Percentiles rank a stretch among this genome's conserved stretches.
These are phyloP conservation scores for Epichloe brachyelytri DNA, from an alignment of 2,329 filamentous ascomycete genomes.

Conservation along the genomic window DNA sequence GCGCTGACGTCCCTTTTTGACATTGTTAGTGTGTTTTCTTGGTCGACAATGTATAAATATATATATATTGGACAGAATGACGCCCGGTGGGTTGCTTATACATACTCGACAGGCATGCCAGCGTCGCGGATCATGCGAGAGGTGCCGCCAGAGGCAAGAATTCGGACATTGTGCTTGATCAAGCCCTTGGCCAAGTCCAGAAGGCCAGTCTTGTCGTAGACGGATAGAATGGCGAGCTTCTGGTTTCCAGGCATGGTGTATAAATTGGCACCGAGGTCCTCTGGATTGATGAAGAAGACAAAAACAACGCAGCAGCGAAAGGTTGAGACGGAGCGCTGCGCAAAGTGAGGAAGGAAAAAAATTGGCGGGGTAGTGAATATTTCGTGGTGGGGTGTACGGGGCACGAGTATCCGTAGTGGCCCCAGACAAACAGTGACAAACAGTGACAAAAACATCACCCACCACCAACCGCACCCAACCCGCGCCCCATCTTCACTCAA, in stretches of 20 bases:
- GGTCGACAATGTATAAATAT: too few species aligned
- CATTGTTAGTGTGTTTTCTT: too few species aligned
- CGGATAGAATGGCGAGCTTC: slow-evolving; percentile 80
- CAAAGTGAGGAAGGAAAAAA: neutral
- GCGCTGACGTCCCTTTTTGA: slow-evolving; percentile 68
- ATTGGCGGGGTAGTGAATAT: neutral
- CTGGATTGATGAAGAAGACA: neutral
- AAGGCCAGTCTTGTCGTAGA: slow-evolving; percentile 96
- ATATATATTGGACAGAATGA: too few species aligned
- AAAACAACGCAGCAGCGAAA: neutral
- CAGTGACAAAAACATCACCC: too few species aligned
- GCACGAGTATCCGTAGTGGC: too few species aligned
- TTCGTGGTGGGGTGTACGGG: too few species aligned
- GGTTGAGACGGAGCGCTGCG: neutral
- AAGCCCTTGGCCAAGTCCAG: slow-evolving; percentile 87
- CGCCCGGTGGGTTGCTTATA: neutral
- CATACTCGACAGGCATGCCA: slow-evolving; percentile 87
- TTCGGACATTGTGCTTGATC: slow-evolving; percentile 75
- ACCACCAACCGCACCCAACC: too few species aligned
- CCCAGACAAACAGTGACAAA: too few species aligned
- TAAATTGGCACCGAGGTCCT: slow-evolving; percentile 8
- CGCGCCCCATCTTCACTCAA: too few species aligned
- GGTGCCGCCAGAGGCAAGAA: slow-evolving; percentile 90
- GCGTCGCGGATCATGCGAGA: slow-evolving; percentile 94
- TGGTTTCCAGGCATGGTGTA: slow-evolving; percentile 29